Percentiles rank a stretch among this genome's conserved stretches.
These are phyloP conservation scores for Penicillium sp. DNA, from an alignment of 2,329 filamentous ascomycete species.

Conservation along the genomic window DNA sequence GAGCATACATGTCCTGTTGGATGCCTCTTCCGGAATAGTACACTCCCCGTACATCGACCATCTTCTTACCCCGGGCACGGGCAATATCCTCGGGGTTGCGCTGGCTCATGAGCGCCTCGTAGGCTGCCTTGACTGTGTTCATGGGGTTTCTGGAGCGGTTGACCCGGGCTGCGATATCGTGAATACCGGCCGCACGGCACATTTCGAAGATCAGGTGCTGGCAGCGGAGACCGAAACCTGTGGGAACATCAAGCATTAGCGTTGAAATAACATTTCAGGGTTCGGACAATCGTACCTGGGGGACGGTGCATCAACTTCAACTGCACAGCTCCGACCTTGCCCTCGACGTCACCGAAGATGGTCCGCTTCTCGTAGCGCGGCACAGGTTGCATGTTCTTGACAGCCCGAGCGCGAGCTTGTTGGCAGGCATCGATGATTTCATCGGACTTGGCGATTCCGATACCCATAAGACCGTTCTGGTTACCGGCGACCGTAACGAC, in stretches of 20 bases:
- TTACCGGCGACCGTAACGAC: constrained; percentile 79
- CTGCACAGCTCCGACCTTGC: constrained; percentile 79
- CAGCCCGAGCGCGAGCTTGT: no score
- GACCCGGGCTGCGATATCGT: constrained; percentile 75
- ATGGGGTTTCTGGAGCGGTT: constrained; percentile 85
- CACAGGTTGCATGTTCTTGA: constrained; percentile 84
- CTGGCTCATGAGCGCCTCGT: constrained; percentile 73
- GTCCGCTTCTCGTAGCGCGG: constrained; percentile 84
- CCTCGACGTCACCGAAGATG: constrained; percentile 73
- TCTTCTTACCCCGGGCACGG: constrained; percentile 78
- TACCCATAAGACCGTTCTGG: constrained; percentile 70
- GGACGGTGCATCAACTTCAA: constrained; percentile 73
- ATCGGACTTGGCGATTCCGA: constrained; percentile 81
- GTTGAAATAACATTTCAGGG: no score
- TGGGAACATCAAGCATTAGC: neutral
- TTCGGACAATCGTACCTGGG: constrained; percentile 68
- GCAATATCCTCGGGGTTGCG: constrained; percentile 82
- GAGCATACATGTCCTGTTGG: no score
- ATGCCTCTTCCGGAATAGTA: constrained; percentile 77
- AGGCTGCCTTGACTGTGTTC: constrained; percentile 95
- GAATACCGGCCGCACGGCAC: constrained; percentile 74
- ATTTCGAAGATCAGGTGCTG: constrained; percentile 91
- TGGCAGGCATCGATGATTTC: constrained; percentile 64
- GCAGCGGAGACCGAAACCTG: constrained; percentile 88
- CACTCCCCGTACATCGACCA: constrained; percentile 92